phyloP scores from a whole-genome alignment of 805 yeast genomes.

The Saccharomycopsis capsularis region DNA sequence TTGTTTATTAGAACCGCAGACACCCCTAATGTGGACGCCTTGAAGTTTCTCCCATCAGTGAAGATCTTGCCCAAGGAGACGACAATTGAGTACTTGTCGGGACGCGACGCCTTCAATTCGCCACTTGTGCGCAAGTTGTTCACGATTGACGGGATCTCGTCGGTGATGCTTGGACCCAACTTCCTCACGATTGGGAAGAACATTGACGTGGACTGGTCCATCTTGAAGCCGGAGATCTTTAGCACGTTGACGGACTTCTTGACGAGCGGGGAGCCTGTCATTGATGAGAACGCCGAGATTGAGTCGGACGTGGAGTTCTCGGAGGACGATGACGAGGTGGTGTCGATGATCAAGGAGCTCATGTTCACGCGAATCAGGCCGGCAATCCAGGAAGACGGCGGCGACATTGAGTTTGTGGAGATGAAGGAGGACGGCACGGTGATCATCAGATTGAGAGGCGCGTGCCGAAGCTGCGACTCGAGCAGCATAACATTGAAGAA shows the following conservation, averaged over 20 bases:
- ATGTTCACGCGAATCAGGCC: constrained; percentile 67
- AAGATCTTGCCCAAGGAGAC: constrained; percentile 55
- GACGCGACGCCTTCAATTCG: constrained; percentile 67
- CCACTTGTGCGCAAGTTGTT: constrained; percentile 74
- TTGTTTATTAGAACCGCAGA: constrained; percentile 74
- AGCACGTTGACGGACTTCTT: constrained; percentile 27
- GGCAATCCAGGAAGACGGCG: constrained; percentile 71
- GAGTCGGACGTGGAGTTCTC: constrained; percentile 31
- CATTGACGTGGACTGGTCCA: constrained; percentile 44
- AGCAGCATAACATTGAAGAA: constrained; percentile 58
- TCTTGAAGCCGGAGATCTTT: constrained; percentile 62
- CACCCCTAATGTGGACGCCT: constrained; percentile 82
- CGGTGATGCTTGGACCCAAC: constrained; percentile 75
- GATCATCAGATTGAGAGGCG: constrained; percentile 54
- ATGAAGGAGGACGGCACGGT: constrained; percentile 56
- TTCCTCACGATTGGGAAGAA: constrained; percentile 76
- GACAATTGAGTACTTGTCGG: constrained; percentile 66
- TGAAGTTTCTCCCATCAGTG: constrained; percentile 75
- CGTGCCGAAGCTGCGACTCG: constrained; percentile 66
- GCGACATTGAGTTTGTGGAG: constrained; percentile 60
- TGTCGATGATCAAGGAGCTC: constrained; percentile 60
- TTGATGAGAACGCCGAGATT: constrained; percentile 29
- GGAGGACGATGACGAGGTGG: constrained; percentile 62
- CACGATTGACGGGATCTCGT: constrained; percentile 65
- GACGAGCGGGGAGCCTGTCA: constrained; percentile 43